Evolutionary conservation across 2,329 filamentous ascomycete genomes (phyloP).

Genomic region (Mycosphaerella sp.): DNA sequence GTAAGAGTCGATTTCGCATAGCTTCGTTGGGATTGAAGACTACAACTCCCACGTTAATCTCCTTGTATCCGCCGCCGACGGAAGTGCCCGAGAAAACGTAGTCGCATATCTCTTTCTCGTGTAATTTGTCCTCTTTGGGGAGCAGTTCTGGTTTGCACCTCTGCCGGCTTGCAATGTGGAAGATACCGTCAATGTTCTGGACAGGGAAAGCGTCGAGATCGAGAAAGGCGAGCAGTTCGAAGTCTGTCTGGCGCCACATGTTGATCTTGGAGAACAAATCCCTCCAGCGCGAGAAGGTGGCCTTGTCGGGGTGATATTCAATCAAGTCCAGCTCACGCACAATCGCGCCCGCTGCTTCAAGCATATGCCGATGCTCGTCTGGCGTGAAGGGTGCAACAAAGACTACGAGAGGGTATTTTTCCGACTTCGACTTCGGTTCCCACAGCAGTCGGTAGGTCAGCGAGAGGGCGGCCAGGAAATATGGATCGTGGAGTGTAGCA

Average conservation of each 20-base stretch:
- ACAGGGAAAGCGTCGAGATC: slow-evolving; percentile 62
- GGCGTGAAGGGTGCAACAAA: slow-evolving; percentile 23
- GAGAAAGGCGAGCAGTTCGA: slow-evolving; percentile 83
- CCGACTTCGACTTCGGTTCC: slow-evolving; percentile 19
- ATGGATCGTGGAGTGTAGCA: slow-evolving; percentile 21
- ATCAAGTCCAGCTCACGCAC: slow-evolving; percentile 21
- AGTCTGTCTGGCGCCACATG: slow-evolving; percentile 83
- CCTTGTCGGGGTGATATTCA: slow-evolving; percentile 15
- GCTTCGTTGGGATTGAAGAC: slow-evolving; percentile 21
- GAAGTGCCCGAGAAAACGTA: slow-evolving; percentile 18
- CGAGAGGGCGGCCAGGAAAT: slow-evolving; percentile 22
- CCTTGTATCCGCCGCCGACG: slow-evolving; percentile 13
- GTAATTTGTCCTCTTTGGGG: slow-evolving; percentile 19
- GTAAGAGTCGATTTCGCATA: slow-evolving; percentile 20
- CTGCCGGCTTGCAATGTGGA: slow-evolving; percentile 17
- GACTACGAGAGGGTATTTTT: slow-evolving; percentile 21
- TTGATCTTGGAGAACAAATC: slow-evolving; percentile 79
- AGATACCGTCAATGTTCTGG: slow-evolving; percentile 22
- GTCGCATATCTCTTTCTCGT: slow-evolving; percentile 18
- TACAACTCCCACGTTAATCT: slow-evolving; percentile 22
- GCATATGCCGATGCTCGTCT: slow-evolving; percentile 18
- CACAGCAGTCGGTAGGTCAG: slow-evolving; percentile 22
- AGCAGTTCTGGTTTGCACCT: slow-evolving; percentile 17
- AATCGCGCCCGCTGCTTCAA: slow-evolving; percentile 20
- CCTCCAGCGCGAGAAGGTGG: slow-evolving; percentile 16